Evolutionary conservation across 352 stramenopile species (phyloP).

Genomic region (Pythium plurisporium): DNA sequence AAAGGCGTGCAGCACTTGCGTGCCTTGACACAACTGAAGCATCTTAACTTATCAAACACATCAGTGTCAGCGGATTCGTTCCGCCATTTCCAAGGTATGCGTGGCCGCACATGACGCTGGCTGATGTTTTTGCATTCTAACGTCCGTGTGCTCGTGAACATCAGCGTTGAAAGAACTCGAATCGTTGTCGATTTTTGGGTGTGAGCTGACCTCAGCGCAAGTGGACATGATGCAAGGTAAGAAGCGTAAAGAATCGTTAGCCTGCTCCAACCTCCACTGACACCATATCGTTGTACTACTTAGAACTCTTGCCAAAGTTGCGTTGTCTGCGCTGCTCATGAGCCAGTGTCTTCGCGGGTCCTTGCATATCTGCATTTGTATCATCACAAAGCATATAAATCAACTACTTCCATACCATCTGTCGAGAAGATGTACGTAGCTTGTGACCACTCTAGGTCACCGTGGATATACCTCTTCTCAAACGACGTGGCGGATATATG

Average conservation of each 20-base stretch:
- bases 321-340: slow-evolving; percentile 24
- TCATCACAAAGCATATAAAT: too few species aligned
- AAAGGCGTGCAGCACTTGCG: slow-evolving; percentile 63
- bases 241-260: not conserved
- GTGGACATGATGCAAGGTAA: slow-evolving; percentile 24
- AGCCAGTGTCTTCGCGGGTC: not conserved
- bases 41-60: slow-evolving; percentile 77
- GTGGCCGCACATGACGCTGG: not conserved
- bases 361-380: not conserved
- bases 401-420: too few species aligned
- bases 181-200: slow-evolving; percentile 27
- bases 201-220: slow-evolving; percentile 13
- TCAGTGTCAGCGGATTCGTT: slow-evolving; percentile 60
- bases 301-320: slow-evolving; percentile 23
- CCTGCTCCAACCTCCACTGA: not conserved
- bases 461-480: too few species aligned
- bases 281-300: not conserved
- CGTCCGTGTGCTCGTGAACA: not conserved
- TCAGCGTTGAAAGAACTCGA: slow-evolving; percentile 25
- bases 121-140: not conserved
- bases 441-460: too few species aligned
- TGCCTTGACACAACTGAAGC: slow-evolving; percentile 49
- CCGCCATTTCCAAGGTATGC: slow-evolving; percentile 64
- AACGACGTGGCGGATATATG: too few species aligned
- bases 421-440: too few species aligned